Evolutionary conservation across 2,329 filamentous ascomycete species (phyloP), one percentile per base, ranked within the genome.

Genomic region (Trichoderma koningiopsis): DNA sequence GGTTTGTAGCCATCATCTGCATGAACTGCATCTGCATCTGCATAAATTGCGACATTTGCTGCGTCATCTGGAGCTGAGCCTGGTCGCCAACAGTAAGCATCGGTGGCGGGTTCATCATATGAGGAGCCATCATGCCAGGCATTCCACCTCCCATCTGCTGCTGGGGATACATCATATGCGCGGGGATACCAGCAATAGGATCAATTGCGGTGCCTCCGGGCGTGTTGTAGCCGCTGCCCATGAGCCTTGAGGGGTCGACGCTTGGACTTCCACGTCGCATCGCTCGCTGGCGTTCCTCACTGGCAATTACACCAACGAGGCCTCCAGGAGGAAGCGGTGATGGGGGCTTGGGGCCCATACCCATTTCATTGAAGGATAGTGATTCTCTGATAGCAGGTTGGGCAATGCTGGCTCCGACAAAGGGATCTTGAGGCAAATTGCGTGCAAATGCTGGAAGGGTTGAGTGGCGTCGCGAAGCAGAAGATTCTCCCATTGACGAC

Each of bases 11-110:
- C 86, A 93, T 92, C 88, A 93, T 91, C 75, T 94, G 91, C 91
- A 96, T 95, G 81, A 94, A 94, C 77, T 96, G 92, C 91, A 96
- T 94, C 78, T 97, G 93, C 90, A 96, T 93, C 77, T 94, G 91
- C 91, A 95, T 94, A 81, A 95, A 94, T 75, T 93, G 90, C 68
- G 88, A 87, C 92, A 95, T 94, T 76, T 94, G 91, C 76, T 93
- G 91, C 7, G 88, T 91, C 85, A 96, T 91, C 73, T 94, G 90
- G 53, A 94, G 85, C 74, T 95, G 92, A 33, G 90, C 89, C 77
- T 92, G 91, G 71, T 93, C 91, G 27, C 87, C 87, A 2, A 89
- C 83, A 19, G 86, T 87, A 56, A 90, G 77, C 78, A 81, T 43
- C 6, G 40, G 79, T 29, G 77, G 81, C 72, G 80, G 80, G 27